Evolutionary conservation across 2,329 filamentous ascomycete genomes (phyloP).

Genomic region (Magnaporthiopsis incrustans): DNA sequence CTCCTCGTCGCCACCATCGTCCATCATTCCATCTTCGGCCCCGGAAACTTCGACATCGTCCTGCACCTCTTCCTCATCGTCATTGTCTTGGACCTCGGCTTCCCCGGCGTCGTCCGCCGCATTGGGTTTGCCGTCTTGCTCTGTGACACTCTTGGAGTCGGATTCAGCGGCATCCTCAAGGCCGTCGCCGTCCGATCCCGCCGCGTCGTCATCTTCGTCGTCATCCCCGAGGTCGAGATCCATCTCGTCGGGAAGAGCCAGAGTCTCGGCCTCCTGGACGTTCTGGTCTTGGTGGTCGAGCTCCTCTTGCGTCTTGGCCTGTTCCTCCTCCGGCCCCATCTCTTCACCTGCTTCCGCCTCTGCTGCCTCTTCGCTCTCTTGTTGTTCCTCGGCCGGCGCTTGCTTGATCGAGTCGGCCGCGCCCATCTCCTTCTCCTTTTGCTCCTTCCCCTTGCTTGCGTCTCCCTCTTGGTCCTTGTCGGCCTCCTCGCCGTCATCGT

Average conservation of each 20-base stretch:
- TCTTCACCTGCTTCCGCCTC: conserved; percentile 51
- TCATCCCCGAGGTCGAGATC: conserved; percentile 74
- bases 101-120: conserved; percentile 27
- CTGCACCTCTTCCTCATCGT: conserved; percentile 24
- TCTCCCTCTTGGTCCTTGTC: conserved; percentile 77
- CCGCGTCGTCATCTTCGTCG: conserved; percentile 38
- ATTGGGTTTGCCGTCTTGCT: conserved; percentile 29
- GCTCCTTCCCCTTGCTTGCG: conserved; percentile 59
- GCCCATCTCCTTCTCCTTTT: conserved; percentile 48
- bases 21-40: conserved; percentile 29
- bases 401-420: conserved; percentile 48
- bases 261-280: conserved; percentile 69
- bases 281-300: conserved; percentile 61
- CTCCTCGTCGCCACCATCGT: conserved; percentile 22
- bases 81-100: conserved; percentile 23
- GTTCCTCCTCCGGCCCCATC: conserved; percentile 51
- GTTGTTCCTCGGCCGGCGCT: conserved; percentile 41
- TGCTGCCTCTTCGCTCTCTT: conserved; percentile 27
- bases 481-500: conserved; percentile 69
- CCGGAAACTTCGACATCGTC: conserved; percentile 33
- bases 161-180: conserved; percentile 45
- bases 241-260: conserved; percentile 84
- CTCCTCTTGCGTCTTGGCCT: conserved; percentile 46
- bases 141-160: conserved; percentile 34
- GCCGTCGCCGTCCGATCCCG: conserved; percentile 40